Evolutionary conservation across 2,329 filamentous ascomycete species (phyloP).

Genomic region (Cadophora gregata): DNA sequence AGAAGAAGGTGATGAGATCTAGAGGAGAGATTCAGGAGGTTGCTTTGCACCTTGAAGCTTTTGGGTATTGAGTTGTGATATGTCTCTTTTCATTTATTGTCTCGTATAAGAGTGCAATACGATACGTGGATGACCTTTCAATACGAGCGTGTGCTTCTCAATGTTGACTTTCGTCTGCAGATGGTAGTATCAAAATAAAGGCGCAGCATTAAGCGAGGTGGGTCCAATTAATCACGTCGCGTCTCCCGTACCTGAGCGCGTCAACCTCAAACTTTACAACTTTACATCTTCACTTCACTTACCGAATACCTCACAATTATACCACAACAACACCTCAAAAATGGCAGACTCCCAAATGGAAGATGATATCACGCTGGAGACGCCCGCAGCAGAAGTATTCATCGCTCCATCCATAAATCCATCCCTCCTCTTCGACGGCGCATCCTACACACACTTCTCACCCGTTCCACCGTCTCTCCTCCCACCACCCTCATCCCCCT

Average conservation of each 20-base stretch:
- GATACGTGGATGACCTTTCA: background rate
- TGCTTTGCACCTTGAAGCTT: slow-evolving; percentile 36
- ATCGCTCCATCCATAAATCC: slow-evolving; percentile 73
- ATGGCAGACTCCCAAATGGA: slow-evolving; percentile 47
- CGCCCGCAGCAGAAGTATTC: slow-evolving; percentile 52
- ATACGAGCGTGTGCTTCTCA: background rate
- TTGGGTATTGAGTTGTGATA: slow-evolving; percentile 31
- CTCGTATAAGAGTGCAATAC: background rate
- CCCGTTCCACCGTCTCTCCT: slow-evolving; percentile 67
- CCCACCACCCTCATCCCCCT: slow-evolving; percentile 36
- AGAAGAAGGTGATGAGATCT: slow-evolving; percentile 36
- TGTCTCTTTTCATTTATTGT: background rate
- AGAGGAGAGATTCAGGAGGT: slow-evolving; percentile 35
- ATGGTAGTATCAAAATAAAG: background rate
- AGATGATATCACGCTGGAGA: slow-evolving; percentile 44
- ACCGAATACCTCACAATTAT: slow-evolving; percentile 4
- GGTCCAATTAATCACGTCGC: slow-evolving; percentile 19
- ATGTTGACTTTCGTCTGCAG: background rate
- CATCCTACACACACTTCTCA: slow-evolving; percentile 75
- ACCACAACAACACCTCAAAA: slow-evolving; percentile 10
- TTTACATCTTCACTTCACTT: background rate
- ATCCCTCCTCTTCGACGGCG: slow-evolving; percentile 63
- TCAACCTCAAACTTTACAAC: background rate
- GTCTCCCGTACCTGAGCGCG: slow-evolving; percentile 17
- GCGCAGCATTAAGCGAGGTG: background rate